phyloP scores from a whole-genome alignment of 169 alveolate genomes.

The Plasmodium vinckei region DNA sequence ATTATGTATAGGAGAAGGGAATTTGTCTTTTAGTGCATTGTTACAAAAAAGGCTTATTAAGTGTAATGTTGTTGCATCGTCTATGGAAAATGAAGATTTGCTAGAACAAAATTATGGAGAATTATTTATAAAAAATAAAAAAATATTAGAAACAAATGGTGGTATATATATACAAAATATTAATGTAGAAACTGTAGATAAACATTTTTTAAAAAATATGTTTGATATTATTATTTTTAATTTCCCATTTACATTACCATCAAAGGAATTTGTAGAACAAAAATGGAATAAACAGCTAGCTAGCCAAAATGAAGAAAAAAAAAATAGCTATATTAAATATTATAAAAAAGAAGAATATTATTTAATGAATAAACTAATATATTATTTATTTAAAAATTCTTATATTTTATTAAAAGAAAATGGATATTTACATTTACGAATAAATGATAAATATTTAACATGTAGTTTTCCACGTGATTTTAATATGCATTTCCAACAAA shows the following conservation, averaged over 20 bases:
- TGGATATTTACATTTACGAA: conserved; percentile 46
- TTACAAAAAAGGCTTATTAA: conserved; percentile 12
- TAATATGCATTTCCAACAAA: conserved; percentile 13
- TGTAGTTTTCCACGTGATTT: conserved; percentile 15
- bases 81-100: conserved; percentile 9
- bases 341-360: conserved; percentile 43
- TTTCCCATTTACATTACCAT: conserved; percentile 44
- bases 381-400: conserved; percentile 31
- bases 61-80: conserved; percentile 43
- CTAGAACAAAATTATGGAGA: conserved; percentile 23
- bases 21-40: conserved; percentile 37
- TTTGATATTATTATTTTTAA: conserved; percentile 52
- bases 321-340: conserved; percentile 24
- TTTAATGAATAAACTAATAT: conserved; percentile 13
- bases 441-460: conserved; percentile 53
- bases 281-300: conserved; percentile 24
- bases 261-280: conserved; percentile 20
- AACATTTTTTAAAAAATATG: conserved; percentile 37
- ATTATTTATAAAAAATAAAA: conserved; percentile 33
- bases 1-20: conserved; percentile 60
- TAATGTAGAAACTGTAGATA: conserved; percentile 32
- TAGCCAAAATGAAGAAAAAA: not conserved
- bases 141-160: conserved; percentile 35
- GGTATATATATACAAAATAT: conserved; percentile 52
- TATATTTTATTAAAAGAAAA: conserved; percentile 12